These are phyloP conservation scores for Tetradesmus obliquus DNA, from an alignment of 139 green algal genomes.

Conservation along the genomic window DNA sequence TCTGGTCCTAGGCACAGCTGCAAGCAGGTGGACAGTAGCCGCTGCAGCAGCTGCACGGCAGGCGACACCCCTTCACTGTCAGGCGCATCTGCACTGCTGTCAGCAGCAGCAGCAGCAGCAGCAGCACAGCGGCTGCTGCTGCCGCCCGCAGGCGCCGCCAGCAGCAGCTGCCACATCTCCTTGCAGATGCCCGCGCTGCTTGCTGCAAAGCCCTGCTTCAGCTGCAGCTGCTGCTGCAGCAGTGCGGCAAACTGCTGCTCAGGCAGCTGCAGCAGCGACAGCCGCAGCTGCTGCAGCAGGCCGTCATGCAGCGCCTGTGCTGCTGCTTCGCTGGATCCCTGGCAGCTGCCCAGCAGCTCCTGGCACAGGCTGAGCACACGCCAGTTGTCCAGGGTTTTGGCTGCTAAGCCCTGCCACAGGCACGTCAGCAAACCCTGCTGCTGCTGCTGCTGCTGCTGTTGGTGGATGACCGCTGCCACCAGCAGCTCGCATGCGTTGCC, in stretches of 20 bases:
- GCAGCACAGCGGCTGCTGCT: neutral
- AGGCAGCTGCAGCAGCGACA: conserved; percentile 22
- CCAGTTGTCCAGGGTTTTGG: neutral
- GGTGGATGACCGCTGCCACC: neutral
- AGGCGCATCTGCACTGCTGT: neutral
- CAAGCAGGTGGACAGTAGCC: neutral
- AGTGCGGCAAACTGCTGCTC: neutral
- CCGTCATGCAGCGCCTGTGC: neutral
- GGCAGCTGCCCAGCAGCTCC: conserved; percentile 16
- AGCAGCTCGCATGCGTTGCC: neutral
- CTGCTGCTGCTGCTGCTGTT: conserved; percentile 14
- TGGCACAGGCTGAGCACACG: neutral
- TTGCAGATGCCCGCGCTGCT: neutral
- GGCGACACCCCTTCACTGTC: neutral
- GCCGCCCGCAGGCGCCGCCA: neutral
- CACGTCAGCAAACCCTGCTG: neutral
- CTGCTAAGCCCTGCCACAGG: conserved; percentile 14
- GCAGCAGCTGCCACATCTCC: conserved; percentile 23
- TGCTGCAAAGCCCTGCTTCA: neutral
- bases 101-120: neutral
- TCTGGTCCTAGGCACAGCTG: neutral
- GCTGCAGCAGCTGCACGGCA: conserved; percentile 29
- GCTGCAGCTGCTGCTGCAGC: conserved; percentile 25
- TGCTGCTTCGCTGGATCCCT: neutral
- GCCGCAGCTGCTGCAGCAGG: neutral